Base-by-base conservation (phyloP, 2,329 filamentous ascomycete genomes). In the Cladosporium velox region DNA sequence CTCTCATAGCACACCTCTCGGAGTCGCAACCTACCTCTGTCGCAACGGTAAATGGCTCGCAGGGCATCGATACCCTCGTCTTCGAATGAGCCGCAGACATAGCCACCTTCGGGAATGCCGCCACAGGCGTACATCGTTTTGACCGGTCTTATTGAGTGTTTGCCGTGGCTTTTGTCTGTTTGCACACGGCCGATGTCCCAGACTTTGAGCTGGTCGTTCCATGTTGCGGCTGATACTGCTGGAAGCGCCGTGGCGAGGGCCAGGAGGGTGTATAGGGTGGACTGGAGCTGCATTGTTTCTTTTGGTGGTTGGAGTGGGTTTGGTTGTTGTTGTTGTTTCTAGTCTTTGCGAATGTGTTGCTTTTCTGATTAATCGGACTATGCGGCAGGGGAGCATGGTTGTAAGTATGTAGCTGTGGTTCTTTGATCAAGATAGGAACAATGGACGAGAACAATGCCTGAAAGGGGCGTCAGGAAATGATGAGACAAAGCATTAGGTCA, bases 121-220 rank as follows among this genome's bases (percentile, higher is more conserved):
- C 32, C 54, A 30, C 54, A 58, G 30, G 12, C 34, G 11, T 34
- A 30, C 21, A 58, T 34, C 18, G 38, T 44, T n/a, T 18, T 44
- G 38, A 44, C 18, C 3, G 14, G 4, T 7, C 18, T 6, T 24
- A 6, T 41, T n/a, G 32, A 18, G 8, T 34, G 30, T 30, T 34
- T 34, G 7, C 30, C 15, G 14, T n/a, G 32, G 7, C 10, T 8
- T 15, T 10, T 10, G 2, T 35, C 30, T 30, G 28, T 57, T 30
- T n/a, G 3, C 4, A 57, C 54, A 32, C 32, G 54, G 54, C 54
- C 54, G 21, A 58, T 14, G 32, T 58, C 30, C 18, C 32, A 58
- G 28, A 58, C 54, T 58, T 58, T 34, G 30, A 58, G 54, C 21
- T 58, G 15, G 6, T 34, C n/a, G 32, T 58, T 58, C 54, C 32